Evolutionary conservation across 129 eudicot species (phyloP).

Genomic region (Gnaphalium uliginosum): DNA sequence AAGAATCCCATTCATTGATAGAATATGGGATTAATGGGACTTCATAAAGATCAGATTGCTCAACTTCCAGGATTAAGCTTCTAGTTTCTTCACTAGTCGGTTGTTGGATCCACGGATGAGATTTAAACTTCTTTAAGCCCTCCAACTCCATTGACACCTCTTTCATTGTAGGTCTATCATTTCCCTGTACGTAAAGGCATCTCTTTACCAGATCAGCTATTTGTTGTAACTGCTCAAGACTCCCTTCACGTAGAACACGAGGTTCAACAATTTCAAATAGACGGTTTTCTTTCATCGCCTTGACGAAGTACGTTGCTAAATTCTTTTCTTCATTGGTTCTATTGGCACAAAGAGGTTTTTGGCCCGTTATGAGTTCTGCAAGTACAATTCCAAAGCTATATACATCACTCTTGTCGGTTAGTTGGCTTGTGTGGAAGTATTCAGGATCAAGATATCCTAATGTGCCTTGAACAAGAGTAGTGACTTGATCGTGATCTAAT

Average conservation of each 20-base stretch:
- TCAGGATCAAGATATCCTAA: slow-evolving; percentile 31
- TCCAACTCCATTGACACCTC: slow-evolving; percentile 61
- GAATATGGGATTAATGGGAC: slow-evolving; percentile 25
- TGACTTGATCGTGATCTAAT: slow-evolving; percentile 7
- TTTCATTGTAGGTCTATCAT: slow-evolving; percentile 63
- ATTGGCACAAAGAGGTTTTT: slow-evolving; percentile 27
- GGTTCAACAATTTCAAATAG: slow-evolving; percentile 47
- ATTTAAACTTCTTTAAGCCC: slow-evolving; percentile 34
- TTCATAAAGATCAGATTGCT: slow-evolving; percentile 26
- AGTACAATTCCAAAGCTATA: slow-evolving; percentile 47
- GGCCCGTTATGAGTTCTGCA: slow-evolving; percentile 24
- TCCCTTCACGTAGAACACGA: slow-evolving; percentile 40
- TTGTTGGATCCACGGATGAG: slow-evolving; percentile 29
- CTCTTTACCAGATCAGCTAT: slow-evolving; percentile 34
- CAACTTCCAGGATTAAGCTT: slow-evolving; percentile 21
- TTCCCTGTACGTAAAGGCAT: slow-evolving; percentile 28
- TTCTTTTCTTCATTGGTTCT: slow-evolving; percentile 18
- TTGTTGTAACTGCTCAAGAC: slow-evolving; percentile 41
- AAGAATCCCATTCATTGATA: slow-evolving; percentile 25
- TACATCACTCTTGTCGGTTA: slow-evolving; percentile 37
- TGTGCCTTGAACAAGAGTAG: neutral
- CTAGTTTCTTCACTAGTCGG: neutral
- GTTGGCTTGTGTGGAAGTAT: slow-evolving; percentile 17
- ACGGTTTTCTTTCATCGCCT: slow-evolving; percentile 39
- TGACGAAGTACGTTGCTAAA: slow-evolving; percentile 29